Evolutionary conservation across 495 filamentous ascomycete species (phyloP).

Genomic region (Hypoxylon perforatum): DNA sequence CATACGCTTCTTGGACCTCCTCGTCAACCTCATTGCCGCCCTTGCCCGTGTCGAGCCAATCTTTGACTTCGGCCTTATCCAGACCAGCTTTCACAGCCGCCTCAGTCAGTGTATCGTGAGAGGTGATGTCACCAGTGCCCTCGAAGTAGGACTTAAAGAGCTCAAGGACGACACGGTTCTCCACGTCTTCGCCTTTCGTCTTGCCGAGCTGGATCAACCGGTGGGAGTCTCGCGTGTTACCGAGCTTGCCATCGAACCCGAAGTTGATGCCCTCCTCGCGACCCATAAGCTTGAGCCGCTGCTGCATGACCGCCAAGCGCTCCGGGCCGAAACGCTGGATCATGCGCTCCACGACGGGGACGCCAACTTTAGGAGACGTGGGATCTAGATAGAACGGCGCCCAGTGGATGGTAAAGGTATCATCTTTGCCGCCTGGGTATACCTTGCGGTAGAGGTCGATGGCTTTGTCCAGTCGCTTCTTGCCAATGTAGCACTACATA

Average conservation of each 20-base stretch:
- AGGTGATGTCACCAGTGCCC: conserved; percentile 79
- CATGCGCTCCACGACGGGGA: conserved; percentile 42
- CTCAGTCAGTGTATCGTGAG: conserved; percentile 65
- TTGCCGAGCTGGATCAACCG: conserved; percentile 75
- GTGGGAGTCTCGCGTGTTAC: conserved; percentile 80
- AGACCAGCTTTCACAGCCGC: conserved; percentile 72
- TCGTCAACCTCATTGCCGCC: conserved; percentile 75
- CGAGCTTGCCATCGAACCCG: conserved; percentile 73
- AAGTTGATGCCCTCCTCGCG: conserved; percentile 74
- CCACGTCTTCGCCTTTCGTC: conserved; percentile 62
- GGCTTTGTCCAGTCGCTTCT: conserved; percentile 73
- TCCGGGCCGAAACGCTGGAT: conserved; percentile 58
- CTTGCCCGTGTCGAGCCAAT: conserved; percentile 69
- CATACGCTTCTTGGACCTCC: conserved; percentile 65
- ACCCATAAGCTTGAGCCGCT: conserved; percentile 65
- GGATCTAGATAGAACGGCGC: conserved; percentile 81
- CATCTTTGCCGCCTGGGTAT: conserved; percentile 62
- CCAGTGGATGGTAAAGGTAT: conserved; percentile 78
- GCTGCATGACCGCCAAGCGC: conserved; percentile 62
- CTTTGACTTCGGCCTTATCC: conserved; percentile 66
- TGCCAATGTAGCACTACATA: conserved; percentile 77
- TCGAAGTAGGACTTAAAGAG: conserved; percentile 81
- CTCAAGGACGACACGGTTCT: conserved; percentile 74
- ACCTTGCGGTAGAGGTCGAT: conserved; percentile 68
- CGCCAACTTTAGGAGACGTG: conserved; percentile 55